Evolutionary conservation across 805 yeast genomes (phyloP).

Genomic region (Blastobotrys terrestris): DNA sequence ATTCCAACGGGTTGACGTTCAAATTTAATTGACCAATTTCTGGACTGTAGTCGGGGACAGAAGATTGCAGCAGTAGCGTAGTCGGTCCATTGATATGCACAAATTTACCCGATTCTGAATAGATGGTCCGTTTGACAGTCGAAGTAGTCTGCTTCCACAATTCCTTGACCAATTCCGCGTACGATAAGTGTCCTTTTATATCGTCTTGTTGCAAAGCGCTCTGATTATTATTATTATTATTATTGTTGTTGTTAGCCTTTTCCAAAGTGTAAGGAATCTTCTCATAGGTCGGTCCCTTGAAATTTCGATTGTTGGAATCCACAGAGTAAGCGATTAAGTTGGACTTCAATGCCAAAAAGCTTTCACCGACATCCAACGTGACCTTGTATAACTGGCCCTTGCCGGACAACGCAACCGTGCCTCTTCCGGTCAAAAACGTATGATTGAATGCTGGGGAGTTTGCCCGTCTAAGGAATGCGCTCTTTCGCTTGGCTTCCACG

Average conservation of each 20-base stretch:
- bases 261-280: conserved; percentile 6
- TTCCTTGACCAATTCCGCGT: background rate
- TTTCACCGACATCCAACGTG: conserved; percentile 35
- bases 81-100: conserved; percentile 16
- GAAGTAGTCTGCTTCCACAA: background rate
- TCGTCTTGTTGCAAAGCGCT: background rate
- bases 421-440: conserved; percentile 38
- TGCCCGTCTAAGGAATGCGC: conserved; percentile 2
- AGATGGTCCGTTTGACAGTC: background rate
- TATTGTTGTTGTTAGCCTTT: background rate
- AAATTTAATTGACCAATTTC: background rate
- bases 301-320: conserved; percentile 13
- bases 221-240: background rate
- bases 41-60: background rate
- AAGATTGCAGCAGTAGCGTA: conserved; percentile 12
- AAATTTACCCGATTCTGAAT: conserved; percentile 11
- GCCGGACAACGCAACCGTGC: conserved; percentile 38
- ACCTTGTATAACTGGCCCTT: conserved; percentile 37
- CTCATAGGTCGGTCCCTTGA: conserved; percentile 4
- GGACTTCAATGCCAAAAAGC: conserved; percentile 35
- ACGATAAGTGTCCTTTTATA: background rate
- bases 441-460: conserved; percentile 27
- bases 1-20: conserved; percentile 2
- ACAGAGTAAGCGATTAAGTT: conserved; percentile 38
- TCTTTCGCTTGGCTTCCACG: conserved; percentile 4